phyloP scores from a whole-genome alignment of 148 eudicot species.

The Chenopodium suecicum region DNA sequence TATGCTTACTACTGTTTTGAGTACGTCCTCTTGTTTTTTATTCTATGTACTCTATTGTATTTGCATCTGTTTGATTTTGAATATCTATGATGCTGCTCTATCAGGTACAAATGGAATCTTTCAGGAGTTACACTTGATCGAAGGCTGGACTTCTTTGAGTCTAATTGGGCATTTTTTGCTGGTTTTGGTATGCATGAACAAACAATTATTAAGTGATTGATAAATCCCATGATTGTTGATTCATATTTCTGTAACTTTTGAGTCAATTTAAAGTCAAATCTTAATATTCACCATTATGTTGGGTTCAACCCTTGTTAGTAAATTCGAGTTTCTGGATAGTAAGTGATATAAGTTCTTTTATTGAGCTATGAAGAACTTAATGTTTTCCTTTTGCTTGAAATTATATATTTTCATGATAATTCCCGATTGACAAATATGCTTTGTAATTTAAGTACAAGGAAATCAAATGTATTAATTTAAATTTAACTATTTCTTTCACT shows the following conservation, averaged over 20 bases:
- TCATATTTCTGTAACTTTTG: too few relatives aligned
- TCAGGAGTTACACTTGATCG: constrained; percentile 77
- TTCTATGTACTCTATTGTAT: neutral
- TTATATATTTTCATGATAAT: too few relatives aligned
- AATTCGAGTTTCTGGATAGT: neutral
- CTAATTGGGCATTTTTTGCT: constrained; percentile 97
- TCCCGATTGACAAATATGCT: neutral
- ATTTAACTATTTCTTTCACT: neutral
- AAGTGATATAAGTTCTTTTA: too few relatives aligned
- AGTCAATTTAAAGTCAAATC: too few relatives aligned
- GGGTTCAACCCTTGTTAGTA: neutral
- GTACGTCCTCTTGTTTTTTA: constrained; percentile 48
- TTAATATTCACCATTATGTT: neutral
- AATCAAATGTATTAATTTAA: neutral
- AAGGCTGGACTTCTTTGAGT: constrained; percentile 93
- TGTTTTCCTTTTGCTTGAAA: neutral
- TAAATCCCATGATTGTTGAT: neutral
- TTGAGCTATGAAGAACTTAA: neutral
- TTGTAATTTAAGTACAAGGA: neutral
- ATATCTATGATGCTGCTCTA: constrained; percentile 4
- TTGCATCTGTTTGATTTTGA: constrained; percentile 20
- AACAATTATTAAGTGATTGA: neutral
- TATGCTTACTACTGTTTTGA: constrained; percentile 97
- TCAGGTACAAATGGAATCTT: constrained; percentile 96
- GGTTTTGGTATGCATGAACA: constrained; percentile 64